Percentiles rank a stretch among this genome's conserved stretches.
phyloP scores from a whole-genome alignment of 345 rosid genomes.

The Ceriops zippeliana region DNA sequence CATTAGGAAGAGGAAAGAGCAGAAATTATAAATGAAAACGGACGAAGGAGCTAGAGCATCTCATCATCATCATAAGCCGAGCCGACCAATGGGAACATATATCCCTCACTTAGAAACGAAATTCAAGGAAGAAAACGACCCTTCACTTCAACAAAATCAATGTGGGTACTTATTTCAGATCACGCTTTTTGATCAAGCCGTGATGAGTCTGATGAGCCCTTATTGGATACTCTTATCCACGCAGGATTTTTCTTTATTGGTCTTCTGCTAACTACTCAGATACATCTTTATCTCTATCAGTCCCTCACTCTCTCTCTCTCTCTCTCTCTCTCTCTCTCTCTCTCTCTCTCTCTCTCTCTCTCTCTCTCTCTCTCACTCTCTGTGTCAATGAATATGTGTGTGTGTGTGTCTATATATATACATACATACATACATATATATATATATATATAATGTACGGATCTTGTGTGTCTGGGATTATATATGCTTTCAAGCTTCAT shows the following conservation, averaged over 20 bases:
- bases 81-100: neutral
- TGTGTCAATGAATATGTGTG: neutral
- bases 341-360: neutral
- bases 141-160: slow-evolving; percentile 41
- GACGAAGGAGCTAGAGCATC: too few species aligned
- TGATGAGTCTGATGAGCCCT: neutral
- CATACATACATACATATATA: neutral
- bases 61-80: neutral
- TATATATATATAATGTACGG: slow-evolving; percentile 7
- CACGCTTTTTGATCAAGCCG: slow-evolving; percentile 20
- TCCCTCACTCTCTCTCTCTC: neutral
- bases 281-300: slow-evolving; percentile 30
- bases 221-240: slow-evolving; percentile 1
- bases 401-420: neutral
- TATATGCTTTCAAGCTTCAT: slow-evolving; percentile 13
- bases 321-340: slow-evolving; percentile 3
- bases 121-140: slow-evolving; percentile 51
- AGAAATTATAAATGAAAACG: too few species aligned
- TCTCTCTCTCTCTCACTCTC: slow-evolving; percentile 1
- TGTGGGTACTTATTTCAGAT: slow-evolving; percentile 26
- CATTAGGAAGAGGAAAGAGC: too few species aligned
- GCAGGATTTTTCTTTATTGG: neutral
- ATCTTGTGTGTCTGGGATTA: neutral
- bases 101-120: slow-evolving; percentile 26
- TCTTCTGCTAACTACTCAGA: slow-evolving; percentile 11